Evolutionary conservation across 371 early-diverging fungal genomes (phyloP).

Genomic region (Coemansia sp.): DNA sequence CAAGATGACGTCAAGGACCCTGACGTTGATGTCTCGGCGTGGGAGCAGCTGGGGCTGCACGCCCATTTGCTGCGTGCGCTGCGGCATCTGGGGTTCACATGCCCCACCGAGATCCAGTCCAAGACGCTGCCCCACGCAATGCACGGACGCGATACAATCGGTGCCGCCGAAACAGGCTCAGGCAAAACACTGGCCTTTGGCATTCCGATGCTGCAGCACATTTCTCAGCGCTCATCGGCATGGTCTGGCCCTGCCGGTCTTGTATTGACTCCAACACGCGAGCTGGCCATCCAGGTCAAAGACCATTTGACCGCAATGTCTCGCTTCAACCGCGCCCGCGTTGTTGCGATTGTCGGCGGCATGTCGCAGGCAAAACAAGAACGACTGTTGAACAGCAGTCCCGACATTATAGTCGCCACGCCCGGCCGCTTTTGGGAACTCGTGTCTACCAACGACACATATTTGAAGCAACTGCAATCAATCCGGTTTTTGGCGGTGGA

Average conservation of each 20-base stretch:
- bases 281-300: constrained; percentile 87
- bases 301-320: constrained; percentile 69
- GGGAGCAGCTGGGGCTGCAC: constrained; percentile 58
- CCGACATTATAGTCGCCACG: constrained; percentile 94
- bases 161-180: constrained; percentile 96
- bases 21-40: constrained; percentile 51
- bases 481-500: constrained; percentile 83
- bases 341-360: constrained; percentile 86
- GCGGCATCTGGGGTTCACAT: constrained; percentile 64
- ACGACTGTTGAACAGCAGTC: constrained; percentile 64
- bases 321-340: constrained; percentile 57
- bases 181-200: constrained; percentile 95
- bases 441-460: constrained; percentile 61
- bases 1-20: constrained; percentile 31
- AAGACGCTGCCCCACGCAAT: constrained; percentile 74
- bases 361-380: constrained; percentile 91
- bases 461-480: constrained; percentile 32
- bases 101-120: constrained; percentile 95
- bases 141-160: constrained; percentile 86
- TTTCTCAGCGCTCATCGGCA: constrained; percentile 46
- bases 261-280: constrained; percentile 88
- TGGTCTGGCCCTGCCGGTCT: constrained; percentile 54
- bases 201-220: constrained; percentile 73
- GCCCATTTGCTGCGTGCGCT: constrained; percentile 64
- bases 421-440: constrained; percentile 97